Base-by-base conservation (phyloP, 2,329 filamentous ascomycete genomes). In the Ophiostoma angusticollis region DNA sequence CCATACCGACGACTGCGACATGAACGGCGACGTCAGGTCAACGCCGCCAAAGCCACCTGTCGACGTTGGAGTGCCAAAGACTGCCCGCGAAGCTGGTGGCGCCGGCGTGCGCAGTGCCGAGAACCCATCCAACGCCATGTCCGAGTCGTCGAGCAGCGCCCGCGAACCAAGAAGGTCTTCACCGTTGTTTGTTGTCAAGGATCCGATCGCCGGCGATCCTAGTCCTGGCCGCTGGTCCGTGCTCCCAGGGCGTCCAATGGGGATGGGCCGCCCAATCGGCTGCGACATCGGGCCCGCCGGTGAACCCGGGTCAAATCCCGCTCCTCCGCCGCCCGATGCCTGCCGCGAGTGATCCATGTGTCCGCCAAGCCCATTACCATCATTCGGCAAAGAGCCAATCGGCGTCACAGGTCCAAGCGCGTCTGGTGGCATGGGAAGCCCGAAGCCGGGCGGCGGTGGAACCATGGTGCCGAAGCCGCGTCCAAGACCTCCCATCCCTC, bases 181-280 rank as follows among this genome's bases (percentile, higher is more conserved):
- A 18, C 17, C 16, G 18, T 7, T 12, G 24, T 16, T 9, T 18
- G 29, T 31, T 13, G n/a, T 17, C 28, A 5, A 14, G 18, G 14
- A 13, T n/a, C n/a, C 19, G 2, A 21, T 43, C 8, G 51, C 45
- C 2, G 53, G 52, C 14, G 45, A 43, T 3, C 48, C 46, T 46
- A 45, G 46, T 43, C 50, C 42, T 34, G 50, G 51, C 35, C 63
- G 62, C 31, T 67, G 67, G 12, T 70, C 70, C 18, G 74, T 74
- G 55, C 86, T 94, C 13, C 79, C 78, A 1, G 91, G 89, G 24
- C 86, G 74, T 45, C 89, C 84, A 46, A 96, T 95, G 1, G 89
- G 89, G 18, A 83, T 75, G 19, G 87, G 89, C 39, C 86, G 74
- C 32, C 80, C 72, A 44, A 93, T 89, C 1, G 84, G 83, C 46